Evolutionary conservation across 2,329 filamentous ascomycete species (phyloP).

Genomic region (Scytalidium lignicola): DNA sequence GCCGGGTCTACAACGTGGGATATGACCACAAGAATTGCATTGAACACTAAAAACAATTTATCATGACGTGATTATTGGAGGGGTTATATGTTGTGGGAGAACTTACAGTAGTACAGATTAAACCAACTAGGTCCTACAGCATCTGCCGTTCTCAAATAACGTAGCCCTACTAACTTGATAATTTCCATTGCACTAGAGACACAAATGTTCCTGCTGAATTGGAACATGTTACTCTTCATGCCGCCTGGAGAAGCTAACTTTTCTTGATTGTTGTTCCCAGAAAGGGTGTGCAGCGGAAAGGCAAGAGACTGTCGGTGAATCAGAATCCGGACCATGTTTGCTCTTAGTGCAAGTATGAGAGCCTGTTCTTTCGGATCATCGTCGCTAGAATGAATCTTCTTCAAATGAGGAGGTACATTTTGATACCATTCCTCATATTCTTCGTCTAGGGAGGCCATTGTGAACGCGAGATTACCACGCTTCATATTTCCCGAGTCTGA

Average conservation of each 20-base stretch:
- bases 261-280: not conserved
- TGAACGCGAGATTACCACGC: not conserved
- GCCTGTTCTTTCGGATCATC: not conserved
- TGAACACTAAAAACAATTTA: conserved; percentile 4
- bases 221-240: not conserved
- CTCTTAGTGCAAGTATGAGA: conserved; percentile 1
- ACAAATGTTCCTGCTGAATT: not conserved
- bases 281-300: not conserved
- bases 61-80: not conserved
- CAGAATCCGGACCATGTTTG: conserved; percentile 1
- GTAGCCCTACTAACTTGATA: not conserved
- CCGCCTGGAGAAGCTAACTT: not conserved
- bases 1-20: conserved; percentile 7
- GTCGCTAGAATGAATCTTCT: not conserved
- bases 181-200: not conserved
- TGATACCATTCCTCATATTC: not conserved
- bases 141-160: conserved; percentile 6
- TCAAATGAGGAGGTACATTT: not conserved
- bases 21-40: conserved; percentile 6
- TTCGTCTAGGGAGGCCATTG: not conserved
- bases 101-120: conserved; percentile 10
- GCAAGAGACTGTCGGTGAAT: conserved; percentile 1
- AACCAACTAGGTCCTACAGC: conserved; percentile 9
- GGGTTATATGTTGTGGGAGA: not conserved
- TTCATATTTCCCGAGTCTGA: not conserved